Evolutionary conservation across 164 flowering plant genomes (phyloP), one percentile per base, ranked within the genome.

Genomic region (Echeveria elegans): DNA sequence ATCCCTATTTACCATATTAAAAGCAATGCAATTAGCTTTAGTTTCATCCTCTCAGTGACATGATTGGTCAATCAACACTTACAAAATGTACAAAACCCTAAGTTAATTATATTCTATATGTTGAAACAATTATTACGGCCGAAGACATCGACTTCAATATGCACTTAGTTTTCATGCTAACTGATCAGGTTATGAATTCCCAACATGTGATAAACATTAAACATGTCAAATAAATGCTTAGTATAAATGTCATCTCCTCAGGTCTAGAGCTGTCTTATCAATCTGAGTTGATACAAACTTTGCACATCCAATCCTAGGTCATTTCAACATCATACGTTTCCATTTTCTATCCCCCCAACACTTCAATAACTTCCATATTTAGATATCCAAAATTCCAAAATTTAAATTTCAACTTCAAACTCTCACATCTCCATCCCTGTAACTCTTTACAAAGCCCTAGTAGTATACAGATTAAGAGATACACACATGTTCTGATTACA

Each of bases 351-450:
- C 16, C 12, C 61, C 32, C 18, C 61, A 23, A 28, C 30, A 56
- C 32, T 26, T 56, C 31, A 56, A 56, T 28, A 29, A 28, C 61
- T 28, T 56, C 61, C 61, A 28, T 56, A 56, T 56, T 26, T 56
- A 56, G 61, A 56, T 26, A 0, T 43, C 61, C 31, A 56, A 12
- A n/a, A n/a, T n/a, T n/a, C n/a, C n/a, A n/a, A n/a, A n/a, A n/a
- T n/a, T n/a, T n/a, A n/a, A n/a, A 56, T 56, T 56, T 56, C 61
- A 56, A 56, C 31, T 56, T 56, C 61, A 56, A 56, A 56, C 61
- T 56, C 61, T 56, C 32, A 56, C 61, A 56, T 56, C 61, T 56
- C 61, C 18, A 56, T 28, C 32, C 19, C 61, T 28, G 1, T 56
- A 32, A 28, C 6, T 56, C 61, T 26, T 28, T 56, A 32, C 32